Percentiles rank a stretch among this genome's conserved stretches.
Conservation (phyloP, 202 grass and related monocot genomes). For the Digitaria exilis region DNA sequence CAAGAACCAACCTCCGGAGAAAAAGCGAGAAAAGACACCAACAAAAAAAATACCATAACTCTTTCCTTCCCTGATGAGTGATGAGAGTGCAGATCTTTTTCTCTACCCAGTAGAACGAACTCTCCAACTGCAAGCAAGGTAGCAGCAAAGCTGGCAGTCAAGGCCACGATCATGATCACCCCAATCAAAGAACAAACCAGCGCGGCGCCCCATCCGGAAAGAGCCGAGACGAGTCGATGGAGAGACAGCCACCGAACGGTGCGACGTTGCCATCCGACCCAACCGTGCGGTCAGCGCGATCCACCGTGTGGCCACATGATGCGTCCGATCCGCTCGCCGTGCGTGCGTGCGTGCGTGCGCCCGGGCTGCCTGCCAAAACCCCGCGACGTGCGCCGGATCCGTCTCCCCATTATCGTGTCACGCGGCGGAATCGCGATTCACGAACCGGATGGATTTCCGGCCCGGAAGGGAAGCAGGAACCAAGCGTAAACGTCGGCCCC, state of each 20-base stretch:
- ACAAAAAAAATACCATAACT: background rate
- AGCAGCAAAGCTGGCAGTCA: background rate
- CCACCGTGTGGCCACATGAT: background rate
- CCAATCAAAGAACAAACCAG: background rate
- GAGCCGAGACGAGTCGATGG: no score
- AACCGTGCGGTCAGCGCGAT: conserved; percentile 47
- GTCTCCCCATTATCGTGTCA: background rate
- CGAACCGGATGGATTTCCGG: no score
- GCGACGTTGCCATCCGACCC: conserved; percentile 45
- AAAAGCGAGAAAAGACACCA: background rate
- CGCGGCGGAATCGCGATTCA: no score
- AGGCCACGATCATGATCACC: background rate
- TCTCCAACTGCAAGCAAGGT: background rate
- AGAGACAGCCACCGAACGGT: no score
- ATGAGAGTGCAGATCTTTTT: background rate
- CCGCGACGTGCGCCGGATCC: background rate
- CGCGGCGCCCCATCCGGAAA: no score
- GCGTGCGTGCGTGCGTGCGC: no score
- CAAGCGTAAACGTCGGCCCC: background rate
- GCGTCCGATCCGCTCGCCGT: background rate
- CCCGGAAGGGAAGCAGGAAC: background rate
- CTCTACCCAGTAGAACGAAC: background rate
- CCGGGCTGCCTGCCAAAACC: background rate
- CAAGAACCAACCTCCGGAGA: background rate
- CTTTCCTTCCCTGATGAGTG: background rate